A percentile compares a stretch with the other conserved stretches of the same genome.
Conservation (phyloP, 1,139 yeast genomes). For the Geotrichum klebahnii region DNA sequence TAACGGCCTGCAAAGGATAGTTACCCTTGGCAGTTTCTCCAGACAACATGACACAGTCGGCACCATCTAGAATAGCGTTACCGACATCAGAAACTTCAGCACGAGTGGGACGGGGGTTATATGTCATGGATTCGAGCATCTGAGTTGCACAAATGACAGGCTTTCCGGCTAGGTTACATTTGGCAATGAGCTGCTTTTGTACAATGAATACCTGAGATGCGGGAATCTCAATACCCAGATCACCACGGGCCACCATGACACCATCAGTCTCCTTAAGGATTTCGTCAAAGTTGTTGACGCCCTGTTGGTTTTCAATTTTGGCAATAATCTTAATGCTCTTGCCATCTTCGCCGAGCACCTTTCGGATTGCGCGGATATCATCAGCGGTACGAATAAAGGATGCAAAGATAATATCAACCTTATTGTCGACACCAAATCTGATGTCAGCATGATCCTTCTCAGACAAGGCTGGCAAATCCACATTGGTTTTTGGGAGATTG, state of each 20-base stretch:
- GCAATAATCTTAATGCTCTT: conserved; percentile 91
- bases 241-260: conserved; percentile 99
- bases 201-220: conserved; percentile 98
- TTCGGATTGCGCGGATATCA: conserved; percentile 85
- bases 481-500: conserved; percentile 97
- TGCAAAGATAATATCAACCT: conserved; percentile 97
- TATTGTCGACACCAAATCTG: conserved; percentile 91
- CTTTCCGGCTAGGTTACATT: conserved; percentile 98
- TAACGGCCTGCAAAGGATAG: conserved; percentile 95
- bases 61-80: conserved; percentile 98
- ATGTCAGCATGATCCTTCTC: conserved; percentile 93
- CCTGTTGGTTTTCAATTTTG: conserved; percentile 98
- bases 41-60: conserved; percentile 98
- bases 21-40: conserved; percentile 99
- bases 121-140: conserved; percentile 99
- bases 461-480: conserved; percentile 94
- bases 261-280: conserved; percentile 93
- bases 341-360: conserved; percentile 95
- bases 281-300: conserved; percentile 98
- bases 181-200: conserved; percentile 97
- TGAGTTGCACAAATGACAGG: conserved; percentile 99
- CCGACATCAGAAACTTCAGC: conserved; percentile 99
- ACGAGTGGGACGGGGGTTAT: conserved; percentile 99
- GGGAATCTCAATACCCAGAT: conserved; percentile 98
- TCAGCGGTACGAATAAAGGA: conserved; percentile 94